phyloP scores from a whole-genome alignment of 2,329 filamentous ascomycete genomes.

The Nothopassalora personata region DNA sequence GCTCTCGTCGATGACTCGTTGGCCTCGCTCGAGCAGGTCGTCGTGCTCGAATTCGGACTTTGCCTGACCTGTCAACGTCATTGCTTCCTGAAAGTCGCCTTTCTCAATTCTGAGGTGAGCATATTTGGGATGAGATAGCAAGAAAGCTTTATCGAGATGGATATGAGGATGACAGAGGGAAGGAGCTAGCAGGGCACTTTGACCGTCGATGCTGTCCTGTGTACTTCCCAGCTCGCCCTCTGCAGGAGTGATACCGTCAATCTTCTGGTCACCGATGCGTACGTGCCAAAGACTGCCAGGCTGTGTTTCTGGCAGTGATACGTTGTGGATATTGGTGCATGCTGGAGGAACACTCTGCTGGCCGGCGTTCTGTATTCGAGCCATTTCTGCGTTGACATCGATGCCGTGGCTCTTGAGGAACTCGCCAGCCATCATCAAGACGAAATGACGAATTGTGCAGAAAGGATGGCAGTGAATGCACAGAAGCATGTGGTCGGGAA shows the following conservation, averaged over 20 bases:
- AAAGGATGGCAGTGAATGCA: background rate
- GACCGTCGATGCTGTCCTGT: constrained; percentile 34
- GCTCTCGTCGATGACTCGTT: constrained; percentile 61
- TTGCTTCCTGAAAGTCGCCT: constrained; percentile 62
- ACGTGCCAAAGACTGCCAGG: constrained; percentile 14
- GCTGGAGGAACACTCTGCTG: background rate
- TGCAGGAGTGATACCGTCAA: background rate
- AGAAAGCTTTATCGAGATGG: constrained; percentile 63
- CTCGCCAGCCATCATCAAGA: constrained; percentile 24
- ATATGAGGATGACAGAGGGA: constrained; percentile 67
- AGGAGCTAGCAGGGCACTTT: constrained; percentile 44
- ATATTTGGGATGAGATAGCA: constrained; percentile 56
- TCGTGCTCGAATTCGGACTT: constrained; percentile 58
- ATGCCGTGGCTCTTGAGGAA: constrained; percentile 31
- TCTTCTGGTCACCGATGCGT: constrained; percentile 1
- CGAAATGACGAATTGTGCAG: background rate
- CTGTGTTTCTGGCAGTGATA: constrained; percentile 10
- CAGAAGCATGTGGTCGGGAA: background rate
- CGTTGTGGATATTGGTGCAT: constrained; percentile 3
- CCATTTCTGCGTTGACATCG: constrained; percentile 32
- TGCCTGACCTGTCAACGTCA: constrained; percentile 53
- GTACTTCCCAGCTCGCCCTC: background rate
- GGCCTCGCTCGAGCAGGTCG: constrained; percentile 61
- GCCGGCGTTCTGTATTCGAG: constrained; percentile 22
- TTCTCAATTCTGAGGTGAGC: constrained; percentile 54